These are phyloP conservation scores for Cladorrhinum sp. DNA, from an alignment of 2,329 filamentous ascomycete species.

Conservation along the genomic window DNA sequence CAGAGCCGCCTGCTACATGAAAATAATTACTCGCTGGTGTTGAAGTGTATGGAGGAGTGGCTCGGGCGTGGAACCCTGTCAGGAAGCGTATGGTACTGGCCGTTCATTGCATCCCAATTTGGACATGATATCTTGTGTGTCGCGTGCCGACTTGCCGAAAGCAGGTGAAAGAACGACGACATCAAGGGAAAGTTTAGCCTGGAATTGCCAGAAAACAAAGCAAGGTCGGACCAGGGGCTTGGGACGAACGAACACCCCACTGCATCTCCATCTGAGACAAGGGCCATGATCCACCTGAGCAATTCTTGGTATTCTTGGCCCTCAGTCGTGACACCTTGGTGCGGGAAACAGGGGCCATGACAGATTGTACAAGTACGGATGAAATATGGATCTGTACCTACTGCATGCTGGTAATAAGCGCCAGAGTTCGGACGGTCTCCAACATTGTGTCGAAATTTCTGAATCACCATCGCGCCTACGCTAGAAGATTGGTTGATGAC, in stretches of 20 bases:
- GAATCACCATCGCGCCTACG: too few species aligned
- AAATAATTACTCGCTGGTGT: too few species aligned
- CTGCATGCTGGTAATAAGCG: not conserved
- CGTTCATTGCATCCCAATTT: too few species aligned
- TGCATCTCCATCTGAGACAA: not conserved
- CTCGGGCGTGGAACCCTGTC: too few species aligned
- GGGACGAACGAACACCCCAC: not conserved
- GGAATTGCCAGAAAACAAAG: not conserved
- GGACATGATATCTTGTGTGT: not conserved
- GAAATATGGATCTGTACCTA: not conserved
- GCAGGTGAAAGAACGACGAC: not conserved
- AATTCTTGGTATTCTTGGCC: not conserved
- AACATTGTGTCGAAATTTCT: too few species aligned
- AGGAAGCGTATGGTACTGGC: too few species aligned
- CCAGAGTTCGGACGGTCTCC: not conserved
- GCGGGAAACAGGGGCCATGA: not conserved
- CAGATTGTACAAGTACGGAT: not conserved
- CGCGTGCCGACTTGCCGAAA: not conserved
- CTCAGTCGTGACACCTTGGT: not conserved
- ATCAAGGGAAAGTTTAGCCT: not conserved
- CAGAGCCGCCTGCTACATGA: too few species aligned
- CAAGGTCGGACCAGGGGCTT: not conserved
- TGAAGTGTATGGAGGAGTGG: too few species aligned
- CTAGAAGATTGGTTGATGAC: too few species aligned
- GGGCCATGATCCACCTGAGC: not conserved